A percentile compares a stretch with the other conserved stretches of the same genome.
phyloP scores from a whole-genome alignment of 1,284 basidiomycete species.

The Ganoderma sinense region DNA sequence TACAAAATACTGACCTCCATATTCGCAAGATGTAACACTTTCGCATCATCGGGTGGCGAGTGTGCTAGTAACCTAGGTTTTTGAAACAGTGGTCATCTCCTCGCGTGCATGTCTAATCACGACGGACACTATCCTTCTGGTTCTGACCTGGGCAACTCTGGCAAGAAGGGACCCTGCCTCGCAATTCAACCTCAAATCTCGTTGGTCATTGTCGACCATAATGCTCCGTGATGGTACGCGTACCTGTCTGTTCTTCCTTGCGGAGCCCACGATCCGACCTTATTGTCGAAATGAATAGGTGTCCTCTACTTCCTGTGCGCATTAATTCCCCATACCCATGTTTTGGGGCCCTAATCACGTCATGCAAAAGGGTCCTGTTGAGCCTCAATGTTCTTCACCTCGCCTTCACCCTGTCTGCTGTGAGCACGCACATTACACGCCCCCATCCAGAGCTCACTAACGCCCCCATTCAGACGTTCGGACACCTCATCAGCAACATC shows the following conservation, averaged over 20 bases:
- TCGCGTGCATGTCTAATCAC: constrained; percentile 14
- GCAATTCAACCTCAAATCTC: neutral
- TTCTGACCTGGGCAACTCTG: constrained; percentile 7
- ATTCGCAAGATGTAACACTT: neutral
- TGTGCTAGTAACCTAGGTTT: neutral
- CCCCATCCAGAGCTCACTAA: neutral
- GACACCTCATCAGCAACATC: constrained; percentile 4
- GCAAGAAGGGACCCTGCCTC: neutral
- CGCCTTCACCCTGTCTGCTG: constrained; percentile 3
- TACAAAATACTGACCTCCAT: neutral
- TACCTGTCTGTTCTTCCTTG: neutral
- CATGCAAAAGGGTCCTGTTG: neutral
- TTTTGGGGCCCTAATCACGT: neutral
- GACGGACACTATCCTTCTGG: constrained; percentile 5
- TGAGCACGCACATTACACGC: neutral
- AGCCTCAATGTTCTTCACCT: constrained; percentile 11
- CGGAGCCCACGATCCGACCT: neutral
- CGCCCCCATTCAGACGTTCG: neutral
- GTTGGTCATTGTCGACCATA: neutral
- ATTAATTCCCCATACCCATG: neutral
- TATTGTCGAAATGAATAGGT: neutral
- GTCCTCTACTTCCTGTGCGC: constrained; percentile 11
- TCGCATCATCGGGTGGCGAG: neutral
- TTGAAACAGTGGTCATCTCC: constrained; percentile 6
- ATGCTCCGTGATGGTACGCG: neutral